Conservation (phyloP, 1,284 basidiomycete species). For the Lentinula novae-zelandiae region DNA sequence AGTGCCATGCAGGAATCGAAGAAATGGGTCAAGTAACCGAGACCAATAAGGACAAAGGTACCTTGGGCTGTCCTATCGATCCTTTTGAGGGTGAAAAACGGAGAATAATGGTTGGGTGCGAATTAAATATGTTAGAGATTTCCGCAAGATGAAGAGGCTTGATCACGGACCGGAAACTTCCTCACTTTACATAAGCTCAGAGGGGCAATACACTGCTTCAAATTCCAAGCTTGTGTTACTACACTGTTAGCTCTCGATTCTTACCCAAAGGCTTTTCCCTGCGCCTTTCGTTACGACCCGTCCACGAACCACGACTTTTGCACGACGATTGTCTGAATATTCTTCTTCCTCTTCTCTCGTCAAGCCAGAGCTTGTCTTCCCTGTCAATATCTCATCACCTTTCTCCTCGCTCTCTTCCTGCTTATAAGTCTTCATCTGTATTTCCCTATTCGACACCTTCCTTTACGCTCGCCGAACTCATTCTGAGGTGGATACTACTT, state of each 20-base stretch:
- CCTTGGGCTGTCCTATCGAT: background rate
- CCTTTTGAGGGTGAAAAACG: background rate
- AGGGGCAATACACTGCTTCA: constrained; percentile 1
- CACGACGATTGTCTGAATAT: constrained; percentile 47
- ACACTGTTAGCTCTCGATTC: constrained; percentile 4
- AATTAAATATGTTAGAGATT: background rate
- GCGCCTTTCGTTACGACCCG: constrained; percentile 60
- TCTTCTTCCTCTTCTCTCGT: constrained; percentile 28
- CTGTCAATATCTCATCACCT: constrained; percentile 20
- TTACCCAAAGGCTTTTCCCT: constrained; percentile 18
- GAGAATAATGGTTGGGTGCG: background rate
- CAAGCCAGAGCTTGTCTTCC: constrained; percentile 21
- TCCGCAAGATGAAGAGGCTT: background rate
- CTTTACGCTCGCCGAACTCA: constrained; percentile 21
- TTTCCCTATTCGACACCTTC: constrained; percentile 23
- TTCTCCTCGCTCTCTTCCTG: constrained; percentile 18
- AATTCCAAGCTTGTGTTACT: background rate
- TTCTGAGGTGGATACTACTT: constrained; percentile 20
- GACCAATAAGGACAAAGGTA: background rate
- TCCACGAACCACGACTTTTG: constrained; percentile 48
- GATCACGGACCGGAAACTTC: background rate
- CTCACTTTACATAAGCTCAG: background rate
- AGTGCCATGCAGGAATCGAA: background rate
- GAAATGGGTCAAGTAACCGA: background rate
- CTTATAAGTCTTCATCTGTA: constrained; percentile 18